These are phyloP conservation scores for Cutaneotrichosporon spelunceum DNA, from an alignment of 1,284 basidiomycete species.

Conservation along the genomic window DNA sequence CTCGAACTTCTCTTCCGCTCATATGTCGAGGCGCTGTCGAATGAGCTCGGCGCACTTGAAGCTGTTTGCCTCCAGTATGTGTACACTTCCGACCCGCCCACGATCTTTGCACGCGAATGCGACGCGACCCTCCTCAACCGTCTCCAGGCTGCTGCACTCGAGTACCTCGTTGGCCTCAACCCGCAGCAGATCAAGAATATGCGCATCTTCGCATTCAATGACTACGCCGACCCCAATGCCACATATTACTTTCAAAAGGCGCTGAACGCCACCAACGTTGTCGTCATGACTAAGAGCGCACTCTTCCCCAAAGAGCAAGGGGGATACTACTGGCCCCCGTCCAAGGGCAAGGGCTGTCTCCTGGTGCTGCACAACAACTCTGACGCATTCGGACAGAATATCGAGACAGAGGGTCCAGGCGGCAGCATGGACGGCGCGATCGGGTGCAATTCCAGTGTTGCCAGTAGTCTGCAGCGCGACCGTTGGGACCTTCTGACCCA, in stretches of 20 bases:
- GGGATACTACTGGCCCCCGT: conserved; percentile 9
- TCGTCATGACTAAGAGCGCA: conserved; percentile 14
- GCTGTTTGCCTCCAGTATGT: conserved; percentile 25
- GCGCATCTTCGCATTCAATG: conserved; percentile 16
- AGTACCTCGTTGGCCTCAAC: conserved; percentile 1
- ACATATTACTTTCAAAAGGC: not conserved
- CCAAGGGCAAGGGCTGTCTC: not conserved
- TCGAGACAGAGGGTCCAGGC: conserved; percentile 27
- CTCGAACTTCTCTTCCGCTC: conserved; percentile 27
- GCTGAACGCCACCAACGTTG: not conserved
- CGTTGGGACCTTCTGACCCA: not conserved
- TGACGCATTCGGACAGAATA: conserved; percentile 39
- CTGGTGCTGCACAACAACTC: conserved; percentile 36
- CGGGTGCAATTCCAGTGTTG: conserved; percentile 24
- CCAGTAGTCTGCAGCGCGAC: conserved; percentile 21
- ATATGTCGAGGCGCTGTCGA: conserved; percentile 20
- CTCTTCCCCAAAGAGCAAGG: conserved; percentile 16
- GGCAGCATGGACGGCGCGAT: conserved; percentile 30
- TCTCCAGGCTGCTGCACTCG: conserved; percentile 10
- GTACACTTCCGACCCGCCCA: conserved; percentile 35
- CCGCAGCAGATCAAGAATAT: not conserved
- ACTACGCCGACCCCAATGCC: conserved; percentile 10
- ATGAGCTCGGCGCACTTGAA: conserved; percentile 36
- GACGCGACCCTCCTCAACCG: conserved; percentile 24
- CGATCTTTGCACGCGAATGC: conserved; percentile 31